Base-by-base conservation (phyloP, 2,329 filamentous ascomycete genomes). In the Pseudogymnoascus pannorum region DNA sequence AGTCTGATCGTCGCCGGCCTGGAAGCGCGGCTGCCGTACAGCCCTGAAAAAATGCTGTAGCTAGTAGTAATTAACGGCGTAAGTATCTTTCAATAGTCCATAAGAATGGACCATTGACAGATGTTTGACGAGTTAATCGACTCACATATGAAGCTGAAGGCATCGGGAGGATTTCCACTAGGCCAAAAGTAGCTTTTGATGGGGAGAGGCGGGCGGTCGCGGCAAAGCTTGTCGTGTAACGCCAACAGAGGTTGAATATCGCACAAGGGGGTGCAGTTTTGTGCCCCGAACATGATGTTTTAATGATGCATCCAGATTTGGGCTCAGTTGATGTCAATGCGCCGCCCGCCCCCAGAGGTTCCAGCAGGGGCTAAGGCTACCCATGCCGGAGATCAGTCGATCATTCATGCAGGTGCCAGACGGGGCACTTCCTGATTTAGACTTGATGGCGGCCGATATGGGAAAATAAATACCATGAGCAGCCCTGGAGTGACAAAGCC, bases 321-420 rank as follows among this genome's bases (percentile, higher is more conserved):
- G 26, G n/a, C 48, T 26, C 16, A 31, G 48, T 54, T 54, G 16
- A 26, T 54, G 48, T 54, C 44, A 12, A 18, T 29, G 44, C 44
- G 44, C 44, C 44, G 44, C 24, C 24, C 44, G 44, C 48, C 26
- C 16, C 48, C 48, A 16, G 26, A 54, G 24, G 48, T 54, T 54
- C 14, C 26, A 54, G 48, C 26, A 9, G 16, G 48, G 26, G 26
- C 48, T 26, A 54, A 20, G n/a, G 26, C n/a, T 54, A 54, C 48
- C 44, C 48, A 54, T 54, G 26, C 26, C 48, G 48, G 26, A 31
- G 48, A 54, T 54, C 48, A 54, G 48, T 54, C 26, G 48, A 54
- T 54, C 48, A 33, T 54, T 7, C 11, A 54, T 54, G 48, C 48
- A 54, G 48, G 48, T 26, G 48, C 26, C 48, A 31, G 26, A 33